These are phyloP conservation scores for Aphanoascus verrucosus DNA, from an alignment of 2,329 filamentous ascomycete genomes.

Conservation along the genomic window DNA sequence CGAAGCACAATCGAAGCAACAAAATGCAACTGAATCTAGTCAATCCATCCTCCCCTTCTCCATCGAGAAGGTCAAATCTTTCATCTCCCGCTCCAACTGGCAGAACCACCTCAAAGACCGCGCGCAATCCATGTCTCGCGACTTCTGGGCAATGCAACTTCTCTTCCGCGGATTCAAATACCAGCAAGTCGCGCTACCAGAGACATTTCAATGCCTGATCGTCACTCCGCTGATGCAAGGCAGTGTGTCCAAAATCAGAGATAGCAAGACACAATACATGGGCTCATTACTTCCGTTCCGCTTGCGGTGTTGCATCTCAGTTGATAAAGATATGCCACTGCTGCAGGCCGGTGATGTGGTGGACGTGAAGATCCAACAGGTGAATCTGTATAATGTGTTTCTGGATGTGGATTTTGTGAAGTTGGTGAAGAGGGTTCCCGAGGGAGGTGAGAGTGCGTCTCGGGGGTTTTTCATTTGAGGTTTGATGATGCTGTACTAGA, in stretches of 20 bases:
- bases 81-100: slow-evolving; percentile 37
- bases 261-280: slow-evolving; percentile 11
- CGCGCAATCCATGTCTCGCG: slow-evolving; percentile 29
- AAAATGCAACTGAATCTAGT: slow-evolving; percentile 28
- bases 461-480: slow-evolving; percentile 12
- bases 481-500: not conserved
- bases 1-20: slow-evolving; percentile 40
- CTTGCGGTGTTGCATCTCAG: slow-evolving; percentile 16
- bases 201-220: slow-evolving; percentile 34
- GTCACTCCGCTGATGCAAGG: slow-evolving; percentile 24
- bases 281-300: slow-evolving; percentile 18
- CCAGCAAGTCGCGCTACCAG: slow-evolving; percentile 42
- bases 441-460: slow-evolving; percentile 5
- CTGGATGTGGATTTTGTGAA: slow-evolving; percentile 13
- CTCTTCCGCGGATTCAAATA: slow-evolving; percentile 50
- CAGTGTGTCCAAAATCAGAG: slow-evolving; percentile 15
- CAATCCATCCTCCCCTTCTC: slow-evolving; percentile 41
- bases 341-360: slow-evolving; percentile 17
- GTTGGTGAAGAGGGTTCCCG: slow-evolving; percentile 14
- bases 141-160: slow-evolving; percentile 44
- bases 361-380: slow-evolving; percentile 15
- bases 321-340: slow-evolving; percentile 5
- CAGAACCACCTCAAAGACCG: slow-evolving; percentile 32
- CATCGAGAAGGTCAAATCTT: slow-evolving; percentile 36
- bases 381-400: slow-evolving; percentile 16